A percentile compares a stretch with the other conserved stretches of the same genome.
These are phyloP conservation scores for Fonsecaea pedrosoi DNA, from an alignment of 2,329 filamentous ascomycete genomes.

Conservation along the genomic window DNA sequence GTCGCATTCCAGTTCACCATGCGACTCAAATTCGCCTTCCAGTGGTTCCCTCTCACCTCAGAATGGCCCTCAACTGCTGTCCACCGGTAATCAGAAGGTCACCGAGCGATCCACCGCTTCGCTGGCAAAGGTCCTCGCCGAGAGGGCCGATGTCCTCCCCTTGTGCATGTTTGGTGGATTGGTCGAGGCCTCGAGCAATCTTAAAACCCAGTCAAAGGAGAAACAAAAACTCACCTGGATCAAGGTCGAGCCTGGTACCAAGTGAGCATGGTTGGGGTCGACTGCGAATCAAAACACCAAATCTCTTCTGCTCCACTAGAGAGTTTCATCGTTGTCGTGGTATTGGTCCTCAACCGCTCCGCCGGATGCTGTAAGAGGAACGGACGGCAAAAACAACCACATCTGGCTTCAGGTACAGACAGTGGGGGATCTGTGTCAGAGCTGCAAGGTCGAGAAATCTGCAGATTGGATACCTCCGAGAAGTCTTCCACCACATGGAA, in stretches of 20 bases:
- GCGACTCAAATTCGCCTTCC: slow-evolving; percentile 8
- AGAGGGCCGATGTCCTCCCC: slow-evolving; percentile 16
- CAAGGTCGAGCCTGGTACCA: slow-evolving; percentile 21
- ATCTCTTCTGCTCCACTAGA: background rate
- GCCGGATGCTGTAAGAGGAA: too few species aligned
- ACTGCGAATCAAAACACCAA: background rate
- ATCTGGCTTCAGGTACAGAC: too few species aligned
- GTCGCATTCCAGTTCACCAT: slow-evolving; percentile 7
- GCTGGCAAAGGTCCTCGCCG: slow-evolving; percentile 17
- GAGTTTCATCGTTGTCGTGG: background rate
- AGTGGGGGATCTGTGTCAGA: too few species aligned
- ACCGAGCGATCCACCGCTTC: slow-evolving; percentile 19
- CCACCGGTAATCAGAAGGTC: slow-evolving; percentile 1
- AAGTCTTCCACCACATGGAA: too few species aligned
- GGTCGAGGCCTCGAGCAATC: slow-evolving; percentile 27
- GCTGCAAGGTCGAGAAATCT: too few species aligned
- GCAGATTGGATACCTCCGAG: too few species aligned
- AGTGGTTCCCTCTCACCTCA: slow-evolving; percentile 7
- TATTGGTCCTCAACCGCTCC: too few species aligned
- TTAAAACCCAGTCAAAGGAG: slow-evolving; percentile 12
- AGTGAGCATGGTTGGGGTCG: slow-evolving; percentile 1
- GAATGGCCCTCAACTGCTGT: background rate
- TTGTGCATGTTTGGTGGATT: slow-evolving; percentile 27
- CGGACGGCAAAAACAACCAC: too few species aligned
- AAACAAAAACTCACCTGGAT: slow-evolving; percentile 23